Percentiles rank a stretch among this genome's conserved stretches.
Conservation (phyloP, 352 stramenopile genomes). For the Globisporangium cylindrosporum region DNA sequence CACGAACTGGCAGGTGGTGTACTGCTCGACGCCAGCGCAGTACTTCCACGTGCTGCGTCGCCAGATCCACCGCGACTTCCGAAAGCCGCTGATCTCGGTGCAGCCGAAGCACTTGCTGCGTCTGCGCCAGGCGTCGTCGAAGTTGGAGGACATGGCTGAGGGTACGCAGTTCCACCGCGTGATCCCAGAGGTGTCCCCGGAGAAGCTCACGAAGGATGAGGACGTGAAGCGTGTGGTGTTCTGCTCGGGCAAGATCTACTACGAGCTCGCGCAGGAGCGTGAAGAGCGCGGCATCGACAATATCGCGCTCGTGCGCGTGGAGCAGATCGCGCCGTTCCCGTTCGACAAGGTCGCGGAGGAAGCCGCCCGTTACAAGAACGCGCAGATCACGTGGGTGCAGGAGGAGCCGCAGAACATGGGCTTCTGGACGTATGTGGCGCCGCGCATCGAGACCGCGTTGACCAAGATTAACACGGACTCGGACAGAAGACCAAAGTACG, state of each 20-base stretch:
- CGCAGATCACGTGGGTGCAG: slow-evolving; percentile 94
- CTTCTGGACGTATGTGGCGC: slow-evolving; percentile 91
- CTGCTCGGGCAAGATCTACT: slow-evolving; percentile 97
- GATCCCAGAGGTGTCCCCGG: slow-evolving; percentile 75
- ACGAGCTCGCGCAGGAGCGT: slow-evolving; percentile 92
- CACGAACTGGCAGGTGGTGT: slow-evolving; percentile 97
- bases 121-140: slow-evolving; percentile 88
- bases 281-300: slow-evolving; percentile 82
- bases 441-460: slow-evolving; percentile 95
- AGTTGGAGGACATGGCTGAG: slow-evolving; percentile 92
- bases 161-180: slow-evolving; percentile 92
- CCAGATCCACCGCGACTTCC: slow-evolving; percentile 96
- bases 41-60: slow-evolving; percentile 91
- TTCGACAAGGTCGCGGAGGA: slow-evolving; percentile 95
- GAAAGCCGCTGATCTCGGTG: slow-evolving; percentile 95
- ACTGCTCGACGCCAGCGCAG: slow-evolving; percentile 93
- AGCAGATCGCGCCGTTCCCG: slow-evolving; percentile 97
- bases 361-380: slow-evolving; percentile 88
- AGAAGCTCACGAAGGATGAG: slow-evolving; percentile 50
- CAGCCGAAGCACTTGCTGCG: slow-evolving; percentile 96
- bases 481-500: slow-evolving; percentile 88
- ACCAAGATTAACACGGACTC: slow-evolving; percentile 87
- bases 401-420: slow-evolving; percentile 98
- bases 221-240: slow-evolving; percentile 88
- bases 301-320: slow-evolving; percentile 91